These are phyloP conservation scores for Hypholoma sublateritium DNA, from an alignment of 768 basidiomycete species.

Conservation along the genomic window DNA sequence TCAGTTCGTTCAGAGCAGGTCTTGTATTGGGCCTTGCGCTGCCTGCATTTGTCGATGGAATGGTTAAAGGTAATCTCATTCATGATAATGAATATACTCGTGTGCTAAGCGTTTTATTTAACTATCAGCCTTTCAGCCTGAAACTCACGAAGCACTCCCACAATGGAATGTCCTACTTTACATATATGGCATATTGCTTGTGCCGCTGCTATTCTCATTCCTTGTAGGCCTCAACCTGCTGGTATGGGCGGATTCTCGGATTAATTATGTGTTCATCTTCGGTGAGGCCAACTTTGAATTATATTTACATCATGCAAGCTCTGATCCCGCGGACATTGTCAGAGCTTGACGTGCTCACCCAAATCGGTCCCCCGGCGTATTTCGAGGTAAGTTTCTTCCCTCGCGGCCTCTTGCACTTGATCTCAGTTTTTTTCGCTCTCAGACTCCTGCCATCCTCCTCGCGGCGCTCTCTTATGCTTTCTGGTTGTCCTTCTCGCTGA, in stretches of 20 bases:
- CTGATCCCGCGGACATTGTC: not conserved
- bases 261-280: slow-evolving; percentile 95
- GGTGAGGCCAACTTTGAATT: slow-evolving; percentile 42
- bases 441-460: slow-evolving; percentile 85
- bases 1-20: slow-evolving; percentile 75
- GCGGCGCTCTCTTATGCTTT: slow-evolving; percentile 75
- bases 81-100: no score
- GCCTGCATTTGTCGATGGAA: slow-evolving; percentile 64
- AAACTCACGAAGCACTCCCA: slow-evolving; percentile 41
- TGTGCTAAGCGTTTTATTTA: no score
- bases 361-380: slow-evolving; percentile 78
- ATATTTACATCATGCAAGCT: not conserved
- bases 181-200: slow-evolving; percentile 70
- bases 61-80: slow-evolving; percentile 51
- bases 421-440: not conserved
- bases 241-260: slow-evolving; percentile 72
- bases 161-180: slow-evolving; percentile 75
- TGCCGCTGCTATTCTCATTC: slow-evolving; percentile 75
- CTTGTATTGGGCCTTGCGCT: slow-evolving; percentile 69
- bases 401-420: not conserved
- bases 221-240: slow-evolving; percentile 83
- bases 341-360: slow-evolving; percentile 73
- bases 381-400: slow-evolving; percentile 38
- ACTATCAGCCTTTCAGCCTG: slow-evolving; percentile 12
- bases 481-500: slow-evolving; percentile 76